Base-by-base conservation (phyloP, 768 basidiomycete species). In the Xerocomellus amylosporus region DNA sequence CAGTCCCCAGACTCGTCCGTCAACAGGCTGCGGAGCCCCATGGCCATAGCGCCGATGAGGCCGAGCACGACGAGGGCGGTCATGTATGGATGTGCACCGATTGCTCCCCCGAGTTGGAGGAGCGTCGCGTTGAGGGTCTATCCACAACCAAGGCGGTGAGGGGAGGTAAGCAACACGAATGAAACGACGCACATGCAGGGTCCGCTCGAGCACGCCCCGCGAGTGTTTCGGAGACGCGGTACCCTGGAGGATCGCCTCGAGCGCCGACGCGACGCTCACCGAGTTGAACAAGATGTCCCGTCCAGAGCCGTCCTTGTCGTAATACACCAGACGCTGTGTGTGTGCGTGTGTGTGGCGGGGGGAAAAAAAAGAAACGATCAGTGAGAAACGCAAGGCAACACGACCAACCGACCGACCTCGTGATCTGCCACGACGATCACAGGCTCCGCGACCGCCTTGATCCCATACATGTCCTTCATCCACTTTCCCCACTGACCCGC, bases 391-490 rank as follows among this genome's bases (percentile, higher is more conserved):
- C 24, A 2, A n/a, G 6, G 7, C 8, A 37, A 2, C 13, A 1
- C 17, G 2, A 15, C 2, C 2, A 13, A 12, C 8, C 20, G 17
- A 30, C 52, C 1, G 36, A 54, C 53, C 65, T 79, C 74, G 57
- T 96, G 93, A 69, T 95, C 89, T 2, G 88, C 80, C 53, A 97
- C 80, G n/a, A 96, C 78, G 22, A 92, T 76, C 12, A 61, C 61
- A 8, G 72, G 70, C 22, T 66, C 68, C 0, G 54, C 50, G 8
- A 46, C 58, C 9, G 58, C 53, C 59, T 70, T 74, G 61, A 93
- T 74, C 28, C 87, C 86, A 73, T 98, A 98, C 85, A 93, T 93
- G 61, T 84, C 86, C 77, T 90, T 93, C 73, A 96, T 75, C 94
- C 94, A 98, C 47, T 81, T 85, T 24, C 71, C 78, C 94, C 96